These are phyloP conservation scores for Solioccasus polychromus DNA, from an alignment of 768 basidiomycete genomes.

Conservation along the genomic window DNA sequence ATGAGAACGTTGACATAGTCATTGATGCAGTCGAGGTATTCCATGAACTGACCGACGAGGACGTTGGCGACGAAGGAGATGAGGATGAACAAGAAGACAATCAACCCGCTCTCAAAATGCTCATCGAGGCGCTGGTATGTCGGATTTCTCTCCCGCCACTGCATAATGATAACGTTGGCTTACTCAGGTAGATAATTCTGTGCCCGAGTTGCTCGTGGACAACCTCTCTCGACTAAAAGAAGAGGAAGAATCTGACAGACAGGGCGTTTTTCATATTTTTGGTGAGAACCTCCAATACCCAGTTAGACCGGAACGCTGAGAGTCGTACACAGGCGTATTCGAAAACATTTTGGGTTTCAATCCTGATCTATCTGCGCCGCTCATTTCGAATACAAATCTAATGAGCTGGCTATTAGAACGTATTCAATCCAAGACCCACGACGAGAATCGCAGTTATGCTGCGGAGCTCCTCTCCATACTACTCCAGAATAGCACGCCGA, in stretches of 20 bases:
- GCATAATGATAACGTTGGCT: slow-evolving; percentile 5
- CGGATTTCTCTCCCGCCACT: background rate
- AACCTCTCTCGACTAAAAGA: slow-evolving; percentile 90
- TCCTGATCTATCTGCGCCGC: slow-evolving; percentile 64
- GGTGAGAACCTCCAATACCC: slow-evolving; percentile 41
- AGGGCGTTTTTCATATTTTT: slow-evolving; percentile 92
- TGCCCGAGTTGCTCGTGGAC: slow-evolving; percentile 85
- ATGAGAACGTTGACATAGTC: slow-evolving; percentile 97
- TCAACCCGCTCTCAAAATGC: slow-evolving; percentile 66
- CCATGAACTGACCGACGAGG: slow-evolving; percentile 95
- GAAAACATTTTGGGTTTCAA: slow-evolving; percentile 91
- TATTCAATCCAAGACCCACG: slow-evolving; percentile 67
- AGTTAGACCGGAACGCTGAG: background rate
- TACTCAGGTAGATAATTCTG: slow-evolving; percentile 71
- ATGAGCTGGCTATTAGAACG: slow-evolving; percentile 79
- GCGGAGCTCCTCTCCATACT: slow-evolving; percentile 93
- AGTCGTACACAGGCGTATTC: slow-evolving; percentile 64
- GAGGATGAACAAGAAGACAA: slow-evolving; percentile 59
- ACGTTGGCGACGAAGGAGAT: slow-evolving; percentile 77
- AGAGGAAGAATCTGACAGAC: slow-evolving; percentile 82
- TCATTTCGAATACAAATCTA: slow-evolving; percentile 74
- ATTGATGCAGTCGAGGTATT: slow-evolving; percentile 91
- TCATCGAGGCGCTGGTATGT: slow-evolving; percentile 77
- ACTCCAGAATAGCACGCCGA: slow-evolving; percentile 69
- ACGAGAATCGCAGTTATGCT: slow-evolving; percentile 91